These are phyloP conservation scores for Glutinoglossum americanum DNA, from an alignment of 495 filamentous ascomycete species.

Conservation along the genomic window DNA sequence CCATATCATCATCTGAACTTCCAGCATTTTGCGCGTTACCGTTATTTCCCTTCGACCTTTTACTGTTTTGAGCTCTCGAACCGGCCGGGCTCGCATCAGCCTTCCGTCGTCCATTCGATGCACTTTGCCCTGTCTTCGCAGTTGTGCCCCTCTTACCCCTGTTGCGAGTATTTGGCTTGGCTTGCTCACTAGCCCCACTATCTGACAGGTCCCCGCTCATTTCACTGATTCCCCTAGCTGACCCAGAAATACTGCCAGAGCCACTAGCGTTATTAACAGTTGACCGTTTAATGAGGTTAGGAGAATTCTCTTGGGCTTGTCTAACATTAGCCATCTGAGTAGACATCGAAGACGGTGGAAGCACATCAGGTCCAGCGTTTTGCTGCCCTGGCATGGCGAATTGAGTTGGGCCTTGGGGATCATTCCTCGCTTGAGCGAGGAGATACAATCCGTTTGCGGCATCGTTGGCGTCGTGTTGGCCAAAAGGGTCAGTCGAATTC, in stretches of 20 bases:
- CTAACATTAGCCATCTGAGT: conserved; percentile 5
- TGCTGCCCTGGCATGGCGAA: conserved; percentile 31
- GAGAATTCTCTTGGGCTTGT: conserved; percentile 14
- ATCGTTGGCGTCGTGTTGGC: conserved; percentile 76
- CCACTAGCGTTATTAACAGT: conserved; percentile 6
- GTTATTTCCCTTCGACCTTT: not conserved
- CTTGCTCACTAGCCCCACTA: conserved; percentile 38
- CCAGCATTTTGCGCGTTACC: not conserved
- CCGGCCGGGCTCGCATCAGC: not conserved
- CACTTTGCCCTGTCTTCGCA: conserved; percentile 18
- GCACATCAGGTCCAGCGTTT: conserved; percentile 16
- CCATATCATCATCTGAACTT: conserved; percentile 12
- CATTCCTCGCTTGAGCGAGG: conserved; percentile 52
- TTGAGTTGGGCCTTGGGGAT: conserved; percentile 26
- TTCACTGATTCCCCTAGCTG: conserved; percentile 38
- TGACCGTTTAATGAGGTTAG: conserved; percentile 17
- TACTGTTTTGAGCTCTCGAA: not conserved
- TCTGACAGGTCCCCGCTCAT: conserved; percentile 51
- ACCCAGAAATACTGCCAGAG: conserved; percentile 19
- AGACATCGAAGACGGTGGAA: conserved; percentile 7
- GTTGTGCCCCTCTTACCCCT: conserved; percentile 47
- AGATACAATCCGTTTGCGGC: conserved; percentile 89
- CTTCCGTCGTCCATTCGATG: conserved; percentile 37
- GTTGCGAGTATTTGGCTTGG: conserved; percentile 36
- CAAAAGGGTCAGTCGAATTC: conserved; percentile 35